phyloP scores from a whole-genome alignment of 352 stramenopile species.

The Bremia lactucae region DNA sequence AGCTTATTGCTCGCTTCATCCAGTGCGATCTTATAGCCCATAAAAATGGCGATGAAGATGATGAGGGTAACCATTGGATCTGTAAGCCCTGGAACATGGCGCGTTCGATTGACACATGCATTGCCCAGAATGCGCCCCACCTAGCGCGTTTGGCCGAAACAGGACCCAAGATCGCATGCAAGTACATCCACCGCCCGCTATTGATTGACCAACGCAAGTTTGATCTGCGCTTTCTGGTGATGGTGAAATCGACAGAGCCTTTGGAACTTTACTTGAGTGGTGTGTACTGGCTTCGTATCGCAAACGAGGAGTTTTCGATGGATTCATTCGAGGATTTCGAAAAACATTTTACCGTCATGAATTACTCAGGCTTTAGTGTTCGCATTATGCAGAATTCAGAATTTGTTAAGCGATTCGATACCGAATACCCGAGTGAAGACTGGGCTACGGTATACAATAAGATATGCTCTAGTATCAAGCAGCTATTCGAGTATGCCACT shows the following conservation, averaged over 20 bases:
- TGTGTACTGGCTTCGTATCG: constrained; percentile 42
- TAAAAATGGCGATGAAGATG: constrained; percentile 21
- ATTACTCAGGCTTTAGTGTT: constrained; percentile 38
- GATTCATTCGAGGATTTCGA: constrained; percentile 46
- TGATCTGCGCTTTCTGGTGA: constrained; percentile 46
- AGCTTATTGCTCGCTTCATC: constrained; percentile 40
- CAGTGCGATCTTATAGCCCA: constrained; percentile 19
- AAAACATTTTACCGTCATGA: constrained; percentile 59
- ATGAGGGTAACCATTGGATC: constrained; percentile 46
- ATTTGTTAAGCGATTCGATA: constrained; percentile 37
- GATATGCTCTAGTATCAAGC: constrained; percentile 36
- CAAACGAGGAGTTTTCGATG: constrained; percentile 50
- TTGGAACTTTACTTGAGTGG: constrained; percentile 39
- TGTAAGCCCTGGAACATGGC: constrained; percentile 57
- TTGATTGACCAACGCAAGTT: constrained; percentile 51
- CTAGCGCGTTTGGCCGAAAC: constrained; percentile 39
- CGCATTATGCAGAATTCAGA: constrained; percentile 43
- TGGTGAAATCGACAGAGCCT: constrained; percentile 41
- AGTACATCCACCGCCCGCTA: constrained; percentile 45
- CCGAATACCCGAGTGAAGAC: constrained; percentile 38
- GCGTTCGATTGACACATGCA: constrained; percentile 44
- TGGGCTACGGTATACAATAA: constrained; percentile 31
- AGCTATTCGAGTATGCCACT: constrained; percentile 37
- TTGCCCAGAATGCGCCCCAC: constrained; percentile 33
- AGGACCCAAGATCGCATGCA: constrained; percentile 40